Evolutionary conservation across 2,329 filamentous ascomycete genomes (phyloP), one percentile per base, ranked within the genome.

Genomic region (Epichloe festucae): DNA sequence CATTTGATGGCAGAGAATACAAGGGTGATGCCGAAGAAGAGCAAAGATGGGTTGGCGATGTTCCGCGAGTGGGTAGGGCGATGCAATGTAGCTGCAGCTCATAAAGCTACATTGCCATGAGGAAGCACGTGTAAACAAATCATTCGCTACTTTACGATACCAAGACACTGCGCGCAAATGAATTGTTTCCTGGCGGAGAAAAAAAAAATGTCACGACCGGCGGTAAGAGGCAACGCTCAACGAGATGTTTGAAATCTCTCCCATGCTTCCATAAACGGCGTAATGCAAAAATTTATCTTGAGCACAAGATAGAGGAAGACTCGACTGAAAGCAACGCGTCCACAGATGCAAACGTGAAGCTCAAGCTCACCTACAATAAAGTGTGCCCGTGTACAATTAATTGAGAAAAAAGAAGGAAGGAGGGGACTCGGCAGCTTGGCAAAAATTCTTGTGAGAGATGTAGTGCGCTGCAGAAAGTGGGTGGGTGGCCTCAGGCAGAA

Each of bases 51-150:
- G 88, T 84, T 59, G 85, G 87, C 2, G 89, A 96, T 68, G 88
- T 95, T 51, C 91, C 91, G 0, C 81, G 78, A 63, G 75, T 75
- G 45, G 81, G 83, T 67, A 79, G 88, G 58, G 87, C 86, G 36
- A 82, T 95, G 79, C 91, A 96, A 72, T 97, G 93, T 67, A 95
- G 88, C 65, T 98, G 93, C 69, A 95, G 89, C 65, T 96, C 91
- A 23, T 95, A 54, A 21, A 38, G n/a, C 11, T 19, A 15, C 6
- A 38, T 49, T 12, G 40, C 27, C 27, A 27, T 27, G 3, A n/a
- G 5, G 34, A 41, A 49, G 40, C 47, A 50, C n/a, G 17, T 35
- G 12, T 27, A 17, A n/a, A 23, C 3, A 27, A 31, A 19, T 38
- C 11, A n/a, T 17, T n/a, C 14, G 23, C 12, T n/a, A 39, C 12